Base-by-base conservation (phyloP, 1,284 basidiomycete species). In the Austroboletus niveus region DNA sequence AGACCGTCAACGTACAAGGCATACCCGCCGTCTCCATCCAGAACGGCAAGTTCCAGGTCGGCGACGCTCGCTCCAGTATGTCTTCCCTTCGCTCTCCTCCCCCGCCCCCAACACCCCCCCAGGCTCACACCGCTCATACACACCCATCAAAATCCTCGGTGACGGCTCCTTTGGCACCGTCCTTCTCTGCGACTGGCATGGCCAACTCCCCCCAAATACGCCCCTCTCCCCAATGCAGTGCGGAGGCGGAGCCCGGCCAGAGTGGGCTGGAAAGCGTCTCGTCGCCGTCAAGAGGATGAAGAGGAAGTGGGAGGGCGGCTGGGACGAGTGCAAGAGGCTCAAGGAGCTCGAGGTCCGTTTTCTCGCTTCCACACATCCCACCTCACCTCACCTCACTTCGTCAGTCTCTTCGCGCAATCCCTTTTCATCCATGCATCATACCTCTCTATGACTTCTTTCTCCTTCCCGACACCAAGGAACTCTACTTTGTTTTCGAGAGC, bases 281-380 rank as follows among this genome's bases (percentile, higher is more conserved):
- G 97, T 99, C 55, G 97, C 97, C 52, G 85, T 99, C 65, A 99
- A 99, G 77, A 79, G 93, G 66, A 99, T 99, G 95, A 98, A 94
- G 79, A 93, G 91, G 77, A 87, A 85, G 55, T 99, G 95, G 87
- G 90, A 96, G 60, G 92, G 92, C 30, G 94, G 94, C 29, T 99
- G 97, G 96, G 88, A 92, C 62, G 94, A 99, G 73, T 98, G 95
- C 70, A 88, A 88, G 72, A 88, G 85, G 63, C 81, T 98, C 60
- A 98, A 98, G 68, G 97, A 99, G 72, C 85, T 99, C 56, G 93
- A 96, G 80, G 95, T 95, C 65, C 65, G 83, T 58, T 57, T 59
- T 56, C 54, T 47, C 56, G 57, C 43, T 41, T 35, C 46, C 39
- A 47, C 22, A 36, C 57, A 15, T 52, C 36, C 41, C 47, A 48